These are phyloP conservation scores for Botrytis paeoniae DNA, from an alignment of 2,329 filamentous ascomycete genomes.

Conservation along the genomic window DNA sequence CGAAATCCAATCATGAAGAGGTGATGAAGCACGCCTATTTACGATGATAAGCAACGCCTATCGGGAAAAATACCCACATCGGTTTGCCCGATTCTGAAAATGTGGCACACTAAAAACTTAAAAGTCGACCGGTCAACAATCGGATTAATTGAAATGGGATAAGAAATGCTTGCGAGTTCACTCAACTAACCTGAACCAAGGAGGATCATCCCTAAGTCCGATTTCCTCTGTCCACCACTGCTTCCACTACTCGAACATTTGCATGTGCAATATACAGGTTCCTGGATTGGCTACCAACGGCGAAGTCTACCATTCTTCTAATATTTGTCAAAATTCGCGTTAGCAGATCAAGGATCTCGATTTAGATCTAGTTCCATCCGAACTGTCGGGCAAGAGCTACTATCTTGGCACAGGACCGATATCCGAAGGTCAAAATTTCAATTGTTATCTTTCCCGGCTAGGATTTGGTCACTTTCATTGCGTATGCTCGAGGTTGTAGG, in stretches of 20 bases:
- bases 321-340: background rate
- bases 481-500: background rate
- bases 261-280: background rate
- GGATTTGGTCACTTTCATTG: background rate
- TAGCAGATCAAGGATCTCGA: background rate
- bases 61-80: background rate
- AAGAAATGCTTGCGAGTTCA: background rate
- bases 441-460: background rate
- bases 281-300: background rate
- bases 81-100: background rate
- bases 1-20: background rate
- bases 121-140: background rate
- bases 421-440: background rate
- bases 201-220: background rate
- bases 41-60: background rate
- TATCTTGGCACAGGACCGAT: background rate
- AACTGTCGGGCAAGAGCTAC: background rate
- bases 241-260: background rate
- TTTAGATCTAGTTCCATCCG: background rate
- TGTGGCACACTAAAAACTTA: background rate
- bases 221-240: background rate
- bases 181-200: background rate
- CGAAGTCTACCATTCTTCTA: background rate
- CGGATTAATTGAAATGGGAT: background rate
- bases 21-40: slow-evolving; percentile 6